Percentiles rank a stretch among this genome's conserved stretches.
Conservation (phyloP, 1,139 yeast species). For the Yamadazyma mexicana region DNA sequence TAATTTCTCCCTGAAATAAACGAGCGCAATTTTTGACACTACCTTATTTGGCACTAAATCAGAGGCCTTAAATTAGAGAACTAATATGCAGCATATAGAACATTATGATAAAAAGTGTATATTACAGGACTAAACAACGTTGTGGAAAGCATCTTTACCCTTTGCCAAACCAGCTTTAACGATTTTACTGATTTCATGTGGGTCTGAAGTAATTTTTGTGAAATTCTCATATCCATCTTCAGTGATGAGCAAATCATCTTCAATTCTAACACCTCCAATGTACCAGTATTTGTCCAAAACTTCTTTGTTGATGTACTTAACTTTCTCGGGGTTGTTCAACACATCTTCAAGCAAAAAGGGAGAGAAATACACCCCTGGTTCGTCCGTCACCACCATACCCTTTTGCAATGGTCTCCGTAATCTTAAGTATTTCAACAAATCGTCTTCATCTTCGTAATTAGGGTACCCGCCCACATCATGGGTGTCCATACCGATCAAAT, state of each 20-base stretch:
- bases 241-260: constrained; percentile 86
- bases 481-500: constrained; percentile 89
- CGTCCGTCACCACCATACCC: constrained; percentile 90
- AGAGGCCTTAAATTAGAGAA: too few species aligned
- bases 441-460: constrained; percentile 79
- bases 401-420: constrained; percentile 68
- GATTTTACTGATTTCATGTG: constrained; percentile 74
- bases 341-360: constrained; percentile 73
- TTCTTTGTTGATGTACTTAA: constrained; percentile 61
- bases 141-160: constrained; percentile 67
- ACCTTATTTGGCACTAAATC: too few species aligned
- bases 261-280: constrained; percentile 95
- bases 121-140: constrained; percentile 38
- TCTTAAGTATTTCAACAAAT: constrained; percentile 73
- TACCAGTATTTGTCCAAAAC: constrained; percentile 77
- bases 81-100: too few species aligned
- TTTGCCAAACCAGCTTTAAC: constrained; percentile 70
- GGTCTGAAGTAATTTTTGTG: constrained; percentile 82
- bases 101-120: not conserved
- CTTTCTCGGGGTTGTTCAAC: constrained; percentile 54
- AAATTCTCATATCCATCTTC: constrained; percentile 74
- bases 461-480: constrained; percentile 94
- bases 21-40: not conserved
- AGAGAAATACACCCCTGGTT: constrained; percentile 92
- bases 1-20: constrained; percentile 3